Base-by-base conservation (phyloP, 495 filamentous ascomycete genomes). In the Podospora didyma region DNA sequence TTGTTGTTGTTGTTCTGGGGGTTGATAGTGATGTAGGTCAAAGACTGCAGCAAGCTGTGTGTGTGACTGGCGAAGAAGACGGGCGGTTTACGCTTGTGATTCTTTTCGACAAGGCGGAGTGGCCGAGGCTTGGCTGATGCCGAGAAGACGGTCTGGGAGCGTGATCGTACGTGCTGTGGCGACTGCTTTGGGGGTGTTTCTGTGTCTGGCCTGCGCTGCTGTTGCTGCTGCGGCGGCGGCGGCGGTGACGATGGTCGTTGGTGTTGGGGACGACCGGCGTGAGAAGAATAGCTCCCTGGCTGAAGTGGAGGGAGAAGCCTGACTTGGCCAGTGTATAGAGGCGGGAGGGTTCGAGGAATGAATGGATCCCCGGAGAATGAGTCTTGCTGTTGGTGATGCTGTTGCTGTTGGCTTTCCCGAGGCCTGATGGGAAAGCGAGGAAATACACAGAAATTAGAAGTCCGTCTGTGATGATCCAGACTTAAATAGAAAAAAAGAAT, bases 11-110 rank as follows among this genome's bases (percentile, higher is more conserved):
- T 31, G 26, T 3, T 31, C 4, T 9, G 26, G 26, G 26, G 26
- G 4, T 31, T 74, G 75, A 83, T 77, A 17, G 64, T 82, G 44
- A 67, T 71, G 44, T 58, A 69, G 39, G 62, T 77, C 10, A 74
- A 66, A 19, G 58, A 58, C 41, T 65, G 58, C 61, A 70, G 41
- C 65, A 72, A 11, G 58, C 28, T 54, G 48, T 55, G 62, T 4
- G 42, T 42, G 46, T 52, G 55, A 41, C 62, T 44, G 31, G 65
- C 65, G 59, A 50, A 57, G 37, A 68, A 68, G 65, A 68, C 62
- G 23, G 65, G 63, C 22, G 62, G 59, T 22, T 45, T 45, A 6
- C 57, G 59, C 48, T 59, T 61, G 44, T 52, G 60, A 16, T 46
- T 45, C 22, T 64, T 44, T 12, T 67, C 49, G 49, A 67, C 65